Evolutionary conservation across 768 basidiomycete species (phyloP).

Genomic region (Suillus fuscotomentosus): DNA sequence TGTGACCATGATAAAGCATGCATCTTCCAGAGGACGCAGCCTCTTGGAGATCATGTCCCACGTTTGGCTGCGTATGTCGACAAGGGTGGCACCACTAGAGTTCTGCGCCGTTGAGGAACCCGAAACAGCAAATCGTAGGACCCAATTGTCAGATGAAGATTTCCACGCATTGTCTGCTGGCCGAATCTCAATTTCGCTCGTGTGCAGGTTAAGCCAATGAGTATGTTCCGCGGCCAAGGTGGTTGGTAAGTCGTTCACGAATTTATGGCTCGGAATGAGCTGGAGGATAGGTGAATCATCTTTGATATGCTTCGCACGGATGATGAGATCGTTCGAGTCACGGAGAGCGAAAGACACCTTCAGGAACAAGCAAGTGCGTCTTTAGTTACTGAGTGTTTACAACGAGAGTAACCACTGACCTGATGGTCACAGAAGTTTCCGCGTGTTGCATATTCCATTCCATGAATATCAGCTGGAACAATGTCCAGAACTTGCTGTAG

Average conservation of each 20-base stretch:
- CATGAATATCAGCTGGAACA: slow-evolving; percentile 22
- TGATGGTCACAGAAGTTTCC: slow-evolving; percentile 15
- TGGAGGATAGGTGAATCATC: slow-evolving; percentile 9
- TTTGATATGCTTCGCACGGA: slow-evolving; percentile 14
- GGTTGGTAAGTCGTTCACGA: slow-evolving; percentile 25
- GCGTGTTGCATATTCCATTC: slow-evolving; percentile 26
- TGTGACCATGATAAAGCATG: slow-evolving; percentile 22
- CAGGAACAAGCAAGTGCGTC: background rate
- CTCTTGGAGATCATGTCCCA: slow-evolving; percentile 26
- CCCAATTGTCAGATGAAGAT: slow-evolving; percentile 26
- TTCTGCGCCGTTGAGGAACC: slow-evolving; percentile 9
- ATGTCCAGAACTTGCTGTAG: slow-evolving; percentile 21
- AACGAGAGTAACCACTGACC: slow-evolving; percentile 12
- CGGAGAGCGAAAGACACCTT: slow-evolving; percentile 26
- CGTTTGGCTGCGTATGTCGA: slow-evolving; percentile 27
- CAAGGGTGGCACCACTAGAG: slow-evolving; percentile 10
- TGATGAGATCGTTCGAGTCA: slow-evolving; percentile 13
- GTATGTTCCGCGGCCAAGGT: slow-evolving; percentile 19
- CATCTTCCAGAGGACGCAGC: slow-evolving; percentile 22
- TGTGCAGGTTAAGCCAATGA: slow-evolving; percentile 31
- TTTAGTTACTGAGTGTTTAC: background rate
- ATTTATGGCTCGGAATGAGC: slow-evolving; percentile 22
- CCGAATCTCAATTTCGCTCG: slow-evolving; percentile 24
- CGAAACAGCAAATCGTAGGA: slow-evolving; percentile 12
- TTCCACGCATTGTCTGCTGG: slow-evolving; percentile 25